phyloP scores from a whole-genome alignment of 23 red algal species.

The Gracilaria domingensis region DNA sequence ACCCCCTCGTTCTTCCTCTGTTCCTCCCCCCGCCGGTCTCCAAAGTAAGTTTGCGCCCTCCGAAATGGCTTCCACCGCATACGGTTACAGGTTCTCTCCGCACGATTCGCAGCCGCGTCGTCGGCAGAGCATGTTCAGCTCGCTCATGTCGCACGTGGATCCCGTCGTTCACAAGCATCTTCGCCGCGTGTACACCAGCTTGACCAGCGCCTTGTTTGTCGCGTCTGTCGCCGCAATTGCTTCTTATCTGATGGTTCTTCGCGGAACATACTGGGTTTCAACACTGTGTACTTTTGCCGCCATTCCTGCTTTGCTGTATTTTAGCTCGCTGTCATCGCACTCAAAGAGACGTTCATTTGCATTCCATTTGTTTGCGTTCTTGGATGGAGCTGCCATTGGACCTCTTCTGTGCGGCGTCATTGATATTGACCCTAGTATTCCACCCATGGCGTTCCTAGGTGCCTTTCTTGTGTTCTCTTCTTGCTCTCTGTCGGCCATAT shows the following conservation, averaged over 20 bases:
- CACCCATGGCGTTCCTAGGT: slow-evolving; percentile 56
- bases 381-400: slow-evolving; percentile 24
- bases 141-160: slow-evolving; percentile 37
- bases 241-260: not conserved
- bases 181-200: slow-evolving; percentile 47
- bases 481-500: slow-evolving; percentile 76
- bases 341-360: slow-evolving; percentile 15
- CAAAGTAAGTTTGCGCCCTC: no score
- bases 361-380: slow-evolving; percentile 52
- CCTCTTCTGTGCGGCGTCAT: slow-evolving; percentile 60
- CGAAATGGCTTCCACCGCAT: not conserved
- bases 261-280: not conserved
- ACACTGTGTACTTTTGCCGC: slow-evolving; percentile 6
- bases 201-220: slow-evolving; percentile 24
- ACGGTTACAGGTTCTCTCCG: no score
- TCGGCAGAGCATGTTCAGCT: not conserved
- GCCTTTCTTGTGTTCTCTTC: slow-evolving; percentile 77
- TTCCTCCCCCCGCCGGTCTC: no score
- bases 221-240: slow-evolving; percentile 35
- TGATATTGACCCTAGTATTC: slow-evolving; percentile 63
- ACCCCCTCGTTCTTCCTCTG: not conserved
- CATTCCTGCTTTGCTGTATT: slow-evolving; percentile 41
- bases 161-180: slow-evolving; percentile 60
- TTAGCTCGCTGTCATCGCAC: slow-evolving; percentile 12
- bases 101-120: not conserved